Evolutionary conservation across 2,329 filamentous ascomycete species (phyloP).

Genomic region (Balansia obtecta): DNA sequence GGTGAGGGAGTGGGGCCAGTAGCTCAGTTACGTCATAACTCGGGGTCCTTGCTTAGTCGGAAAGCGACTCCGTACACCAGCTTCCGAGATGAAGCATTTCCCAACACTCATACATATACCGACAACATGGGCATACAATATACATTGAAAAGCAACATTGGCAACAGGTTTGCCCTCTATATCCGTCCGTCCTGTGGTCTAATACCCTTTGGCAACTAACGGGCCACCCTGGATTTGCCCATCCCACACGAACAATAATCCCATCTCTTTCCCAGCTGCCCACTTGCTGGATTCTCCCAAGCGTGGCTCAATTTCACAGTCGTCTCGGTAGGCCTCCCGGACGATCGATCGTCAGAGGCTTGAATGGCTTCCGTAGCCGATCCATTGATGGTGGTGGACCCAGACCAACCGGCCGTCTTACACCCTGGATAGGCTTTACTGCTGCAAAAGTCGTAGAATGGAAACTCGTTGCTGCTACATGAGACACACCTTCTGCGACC

Average conservation of each 20-base stretch:
- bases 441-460: slow-evolving; percentile 38
- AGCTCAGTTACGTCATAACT: too few relatives aligned
- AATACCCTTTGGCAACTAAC: not conserved
- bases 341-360: slow-evolving; percentile 41
- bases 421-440: slow-evolving; percentile 21
- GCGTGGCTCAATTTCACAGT: not conserved
- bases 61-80: too few relatives aligned
- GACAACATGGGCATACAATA: too few relatives aligned
- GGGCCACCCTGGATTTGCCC: too few relatives aligned
- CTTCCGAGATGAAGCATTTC: too few relatives aligned
- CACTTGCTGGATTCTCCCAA: not conserved
- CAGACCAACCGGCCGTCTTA: slow-evolving; percentile 33
- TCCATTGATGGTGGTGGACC: slow-evolving; percentile 36
- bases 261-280: not conserved
- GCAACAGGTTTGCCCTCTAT: too few relatives aligned
- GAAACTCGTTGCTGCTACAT: slow-evolving; percentile 29
- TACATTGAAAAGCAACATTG: too few relatives aligned
- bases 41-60: too few relatives aligned
- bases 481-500: slow-evolving; percentile 15
- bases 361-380: slow-evolving; percentile 41
- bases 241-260: not conserved
- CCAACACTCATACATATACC: too few relatives aligned
- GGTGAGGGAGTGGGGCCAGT: too few relatives aligned
- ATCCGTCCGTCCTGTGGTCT: not conserved
- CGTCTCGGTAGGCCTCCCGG: slow-evolving; percentile 14